Evolutionary conservation across 1,284 basidiomycete genomes (phyloP).

Genomic region (Phlebopus sp.): DNA sequence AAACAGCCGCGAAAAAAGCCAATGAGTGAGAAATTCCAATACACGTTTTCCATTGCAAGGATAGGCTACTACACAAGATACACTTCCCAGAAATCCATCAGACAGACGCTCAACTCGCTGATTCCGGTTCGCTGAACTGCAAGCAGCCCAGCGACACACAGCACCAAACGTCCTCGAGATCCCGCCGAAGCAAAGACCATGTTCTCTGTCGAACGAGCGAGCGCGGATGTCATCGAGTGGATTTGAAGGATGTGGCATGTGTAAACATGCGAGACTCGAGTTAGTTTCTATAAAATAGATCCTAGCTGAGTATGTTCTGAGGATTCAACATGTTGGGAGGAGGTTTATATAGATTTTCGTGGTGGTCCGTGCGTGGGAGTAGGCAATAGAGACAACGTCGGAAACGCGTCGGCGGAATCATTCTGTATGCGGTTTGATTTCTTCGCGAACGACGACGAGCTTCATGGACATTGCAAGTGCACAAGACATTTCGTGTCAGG

Average conservation of each 20-base stretch:
- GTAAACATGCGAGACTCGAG: slow-evolving; percentile 86
- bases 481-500: too few relatives aligned
- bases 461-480: too few relatives aligned
- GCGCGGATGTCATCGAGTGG: slow-evolving; percentile 73
- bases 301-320: slow-evolving; percentile 85
- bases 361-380: slow-evolving; percentile 36
- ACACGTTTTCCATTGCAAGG: too few relatives aligned
- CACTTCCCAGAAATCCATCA: slow-evolving; percentile 62
- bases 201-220: slow-evolving; percentile 79
- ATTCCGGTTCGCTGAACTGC: slow-evolving; percentile 36
- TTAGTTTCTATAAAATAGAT: slow-evolving; percentile 89
- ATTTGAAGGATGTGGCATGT: slow-evolving; percentile 78
- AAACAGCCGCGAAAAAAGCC: too few relatives aligned
- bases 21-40: too few relatives aligned
- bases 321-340: slow-evolving; percentile 31
- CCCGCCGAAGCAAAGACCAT: slow-evolving; percentile 40
- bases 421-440: too few relatives aligned
- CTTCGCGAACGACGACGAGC: too few relatives aligned
- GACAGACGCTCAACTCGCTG: slow-evolving; percentile 72
- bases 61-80: too few relatives aligned
- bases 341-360: slow-evolving; percentile 38
- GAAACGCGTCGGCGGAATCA: too few relatives aligned
- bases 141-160: slow-evolving; percentile 35
- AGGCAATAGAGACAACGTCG: not conserved
- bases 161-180: slow-evolving; percentile 77